A percentile compares a stretch with the other conserved stretches of the same genome.
Conservation (phyloP, 345 rosid genomes). For the Linum usitatissimum region DNA sequence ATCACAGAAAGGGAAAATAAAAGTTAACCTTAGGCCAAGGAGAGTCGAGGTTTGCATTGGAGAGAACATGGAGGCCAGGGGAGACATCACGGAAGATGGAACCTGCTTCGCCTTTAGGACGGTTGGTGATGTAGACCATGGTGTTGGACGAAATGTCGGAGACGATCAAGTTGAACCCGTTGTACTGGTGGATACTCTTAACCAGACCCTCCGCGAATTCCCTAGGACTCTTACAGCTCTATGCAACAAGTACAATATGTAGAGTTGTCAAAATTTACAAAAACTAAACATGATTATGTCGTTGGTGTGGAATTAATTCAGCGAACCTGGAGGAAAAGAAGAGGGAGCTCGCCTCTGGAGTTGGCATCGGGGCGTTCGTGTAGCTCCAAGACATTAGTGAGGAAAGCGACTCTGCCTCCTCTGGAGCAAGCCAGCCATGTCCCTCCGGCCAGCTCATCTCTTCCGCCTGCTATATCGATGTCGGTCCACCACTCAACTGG, state of each 20-base stretch:
- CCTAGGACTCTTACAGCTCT: conserved; percentile 44
- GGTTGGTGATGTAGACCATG: conserved; percentile 53
- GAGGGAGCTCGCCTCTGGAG: conserved; percentile 57
- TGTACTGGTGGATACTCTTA: conserved; percentile 38
- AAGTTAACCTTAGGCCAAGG: conserved; percentile 42
- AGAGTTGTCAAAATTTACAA: no score
- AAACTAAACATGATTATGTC: not conserved
- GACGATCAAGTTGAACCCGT: conserved; percentile 54
- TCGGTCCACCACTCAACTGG: conserved; percentile 48
- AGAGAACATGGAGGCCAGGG: conserved; percentile 59
- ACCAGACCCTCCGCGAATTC: conserved; percentile 44
- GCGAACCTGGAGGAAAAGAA: conserved; percentile 47
- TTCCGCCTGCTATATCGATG: conserved; percentile 40
- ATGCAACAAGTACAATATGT: not conserved
- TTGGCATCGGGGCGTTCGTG: conserved; percentile 36
- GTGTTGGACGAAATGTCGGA: conserved; percentile 42
- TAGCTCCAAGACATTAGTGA: conserved; percentile 60
- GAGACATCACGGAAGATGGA: conserved; percentile 35
- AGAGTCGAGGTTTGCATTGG: conserved; percentile 48
- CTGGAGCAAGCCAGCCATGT: conserved; percentile 67
- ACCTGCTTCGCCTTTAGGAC: conserved; percentile 28
- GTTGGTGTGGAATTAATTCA: not conserved
- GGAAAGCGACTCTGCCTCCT: conserved; percentile 48
- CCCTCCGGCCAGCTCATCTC: conserved; percentile 52
- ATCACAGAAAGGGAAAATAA: not conserved